Evolutionary conservation across 2,329 filamentous ascomycete genomes (phyloP), one percentile per base, ranked within the genome.

Genomic region (Elsinoe fawcettii): DNA sequence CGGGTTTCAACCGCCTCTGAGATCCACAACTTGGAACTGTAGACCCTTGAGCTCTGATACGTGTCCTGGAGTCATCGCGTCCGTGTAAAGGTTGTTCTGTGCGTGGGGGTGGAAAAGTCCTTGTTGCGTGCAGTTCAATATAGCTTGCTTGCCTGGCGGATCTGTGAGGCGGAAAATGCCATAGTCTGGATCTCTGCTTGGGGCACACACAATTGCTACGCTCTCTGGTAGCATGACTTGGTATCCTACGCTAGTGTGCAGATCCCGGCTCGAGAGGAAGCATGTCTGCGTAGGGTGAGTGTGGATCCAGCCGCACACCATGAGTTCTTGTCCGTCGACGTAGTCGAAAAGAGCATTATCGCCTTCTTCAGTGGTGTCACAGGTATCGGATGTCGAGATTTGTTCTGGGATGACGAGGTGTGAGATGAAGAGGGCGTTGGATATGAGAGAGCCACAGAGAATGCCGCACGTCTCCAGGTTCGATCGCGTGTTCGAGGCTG

Each of bases 151-250:
- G 0, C 93, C 93, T 0, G 93, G 92, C 0, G 93, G 93, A 70
- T 96, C 88, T 0, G 93, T 99, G 3, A 99, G 77, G 32, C 93
- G 84, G 73, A 97, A 99, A 22, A 95, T 87, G 51, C 93, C 93
- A 77, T 89, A 91, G 83, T 84, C 87, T 44, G 87, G 88, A 34
- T 79, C 77, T 65, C 87, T 89, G 58, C 81, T 86, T 0, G 93
- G 93, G 5, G 93, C 89, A 73, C 93, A 99, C 37, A 99, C 93
- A 66, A 99, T 95, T 3, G 93, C 93, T 61, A 99, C 90, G 65
- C 89, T 95, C 76, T 99, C 93, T 0, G 90, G 86, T 73, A 97
- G 82, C 90, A 96, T 96, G 59, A 93, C 85, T 72, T 99, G 93
- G 69, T 96, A 97, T 9, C 90, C 90, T 2, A 86, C 85, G 67